These are phyloP conservation scores for barley (Hordeum vulgare) DNA, from an alignment of 176 grass and related monocot genomes.

Conservation along the genomic window DNA sequence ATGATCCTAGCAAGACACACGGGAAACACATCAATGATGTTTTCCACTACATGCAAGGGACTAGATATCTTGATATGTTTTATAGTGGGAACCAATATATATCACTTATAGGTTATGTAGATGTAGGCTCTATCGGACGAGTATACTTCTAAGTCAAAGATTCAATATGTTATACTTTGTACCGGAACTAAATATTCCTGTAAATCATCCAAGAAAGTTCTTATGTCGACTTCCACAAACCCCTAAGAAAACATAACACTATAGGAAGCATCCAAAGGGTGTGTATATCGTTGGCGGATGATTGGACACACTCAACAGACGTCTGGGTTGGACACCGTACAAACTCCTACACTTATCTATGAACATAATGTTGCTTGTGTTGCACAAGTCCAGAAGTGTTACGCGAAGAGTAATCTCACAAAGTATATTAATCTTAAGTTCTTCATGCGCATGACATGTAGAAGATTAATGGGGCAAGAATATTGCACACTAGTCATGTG, in stretches of 20 bases:
- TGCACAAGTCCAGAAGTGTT: background rate
- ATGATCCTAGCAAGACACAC: background rate
- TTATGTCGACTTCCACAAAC: background rate
- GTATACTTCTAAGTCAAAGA: background rate
- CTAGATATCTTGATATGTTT: background rate
- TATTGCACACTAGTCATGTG: background rate
- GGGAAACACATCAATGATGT: background rate
- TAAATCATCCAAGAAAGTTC: background rate
- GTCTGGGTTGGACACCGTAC: background rate
- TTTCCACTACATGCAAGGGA: background rate
- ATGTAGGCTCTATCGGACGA: background rate
- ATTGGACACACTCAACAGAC: background rate
- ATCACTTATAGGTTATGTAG: background rate
- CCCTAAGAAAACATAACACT: background rate
- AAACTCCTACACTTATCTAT: background rate
- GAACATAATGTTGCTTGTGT: too few relatives aligned
- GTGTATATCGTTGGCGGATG: background rate
- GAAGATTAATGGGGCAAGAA: background rate
- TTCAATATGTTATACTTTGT: background rate
- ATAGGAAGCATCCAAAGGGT: background rate
- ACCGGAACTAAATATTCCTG: background rate
- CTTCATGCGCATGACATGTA: background rate
- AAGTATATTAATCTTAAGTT: background rate
- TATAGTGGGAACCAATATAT: background rate
- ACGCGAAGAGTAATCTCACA: background rate